Conservation (phyloP, 768 basidiomycete genomes). For the Lyophyllum decastes region DNA sequence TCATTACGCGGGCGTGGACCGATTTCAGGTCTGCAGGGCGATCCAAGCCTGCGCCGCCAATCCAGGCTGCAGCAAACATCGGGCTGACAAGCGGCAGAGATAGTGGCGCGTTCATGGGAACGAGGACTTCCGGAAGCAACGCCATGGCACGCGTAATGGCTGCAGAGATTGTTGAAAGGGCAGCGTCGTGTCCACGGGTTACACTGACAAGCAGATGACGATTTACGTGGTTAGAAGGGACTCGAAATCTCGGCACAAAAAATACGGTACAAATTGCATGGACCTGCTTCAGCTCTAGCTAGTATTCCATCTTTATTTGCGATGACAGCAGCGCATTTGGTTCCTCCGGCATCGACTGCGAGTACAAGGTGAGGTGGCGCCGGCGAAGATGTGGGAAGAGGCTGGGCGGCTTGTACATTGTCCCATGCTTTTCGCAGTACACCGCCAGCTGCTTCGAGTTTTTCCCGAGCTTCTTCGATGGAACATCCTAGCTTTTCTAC, state of each 20-base stretch:
- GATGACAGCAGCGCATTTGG: conserved; percentile 25
- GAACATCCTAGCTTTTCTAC: conserved; percentile 23
- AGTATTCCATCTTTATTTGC: conserved; percentile 20
- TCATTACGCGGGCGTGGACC: conserved; percentile 14
- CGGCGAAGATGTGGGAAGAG: background rate
- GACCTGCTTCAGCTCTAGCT: conserved; percentile 22
- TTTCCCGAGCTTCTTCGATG: conserved; percentile 15
- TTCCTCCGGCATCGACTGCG: conserved; percentile 28
- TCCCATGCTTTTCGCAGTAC: conserved; percentile 22
- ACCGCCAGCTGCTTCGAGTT: conserved; percentile 19
- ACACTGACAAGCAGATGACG: conserved; percentile 12
- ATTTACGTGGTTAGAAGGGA: background rate
- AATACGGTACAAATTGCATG: conserved; percentile 26
- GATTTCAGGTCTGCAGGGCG: conserved; percentile 20
- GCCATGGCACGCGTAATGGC: conserved; percentile 16
- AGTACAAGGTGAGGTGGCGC: conserved; percentile 17
- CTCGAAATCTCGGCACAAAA: background rate
- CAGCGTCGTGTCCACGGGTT: conserved; percentile 25
- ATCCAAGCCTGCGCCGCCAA: conserved; percentile 27
- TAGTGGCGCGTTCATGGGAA: background rate
- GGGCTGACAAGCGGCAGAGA: conserved; percentile 1
- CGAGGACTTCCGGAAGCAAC: conserved; percentile 1
- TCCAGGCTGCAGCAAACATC: conserved; percentile 24
- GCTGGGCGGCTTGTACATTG: background rate
- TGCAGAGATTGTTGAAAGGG: conserved; percentile 19